Evolutionary conservation across 2,329 filamentous ascomycete genomes (phyloP), one percentile per base, ranked within the genome.

Genomic region (Akanthomyces uredinophilus): DNA sequence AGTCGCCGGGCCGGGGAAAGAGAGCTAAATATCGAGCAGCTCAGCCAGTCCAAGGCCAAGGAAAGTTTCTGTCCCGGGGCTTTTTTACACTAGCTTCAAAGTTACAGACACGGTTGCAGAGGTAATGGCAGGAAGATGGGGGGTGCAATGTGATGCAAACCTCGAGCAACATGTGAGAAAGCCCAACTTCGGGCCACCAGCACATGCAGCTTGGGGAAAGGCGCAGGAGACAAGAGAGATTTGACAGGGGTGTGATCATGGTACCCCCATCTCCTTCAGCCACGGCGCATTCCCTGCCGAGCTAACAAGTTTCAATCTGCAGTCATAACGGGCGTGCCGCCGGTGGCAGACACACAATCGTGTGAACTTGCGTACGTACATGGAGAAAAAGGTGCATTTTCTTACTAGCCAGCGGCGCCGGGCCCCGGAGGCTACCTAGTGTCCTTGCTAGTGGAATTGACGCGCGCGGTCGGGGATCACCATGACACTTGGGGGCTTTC

Each of bases 401-500:
- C 37, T 39, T 39, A 5, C 5, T 39, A 39, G 37, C 14, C 32
- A 37, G 32, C 32, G 32, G 32, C 32, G 32, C 32, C 32, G 8
- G 32, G 4, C 37, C 37, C 37, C 37, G 14, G 37, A 39, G 6
- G 44, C 22, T 58, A 13, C 14, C 3, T 47, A 49, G 55, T 49
- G 55, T 39, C 37, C 27, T 6, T 39, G 37, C 37, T 39, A 39
- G 37, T 39, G 55, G 37, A 20, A 35, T 58, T 49, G 55, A 49
- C 55, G 55, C 55, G 55, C 55, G 55, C 55, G 43, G 55, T 55
- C 52, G 39, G 52, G 52, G 29, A 58, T 58, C 55, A 49, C 20
- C 55, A 49, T 14, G 7, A 24, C 44, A 20, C 35, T 37, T 22
- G 24, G 13, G 22, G 47, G 14, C 27, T 14, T 46, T 35, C 20